Evolutionary conservation across 2,329 filamentous ascomycete species (phyloP).

Genomic region (Diaporthe sp.): DNA sequence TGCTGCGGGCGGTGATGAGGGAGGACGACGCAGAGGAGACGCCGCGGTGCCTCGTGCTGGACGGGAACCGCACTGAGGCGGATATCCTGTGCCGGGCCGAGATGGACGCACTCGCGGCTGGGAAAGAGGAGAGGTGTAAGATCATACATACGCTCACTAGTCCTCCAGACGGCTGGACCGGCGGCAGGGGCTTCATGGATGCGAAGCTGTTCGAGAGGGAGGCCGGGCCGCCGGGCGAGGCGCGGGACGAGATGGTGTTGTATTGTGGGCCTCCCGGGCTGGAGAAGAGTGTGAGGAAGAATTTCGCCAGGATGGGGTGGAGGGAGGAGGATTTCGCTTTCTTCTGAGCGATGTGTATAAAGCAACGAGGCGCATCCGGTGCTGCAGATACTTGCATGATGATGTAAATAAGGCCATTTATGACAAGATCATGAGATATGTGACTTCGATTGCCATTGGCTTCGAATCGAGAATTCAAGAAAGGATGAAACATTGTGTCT

Average conservation of each 20-base stretch:
- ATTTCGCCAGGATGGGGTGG: conserved; percentile 73
- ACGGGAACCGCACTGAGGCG: conserved; percentile 81
- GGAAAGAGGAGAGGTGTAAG: conserved; percentile 68
- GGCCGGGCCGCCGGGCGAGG: conserved; percentile 55
- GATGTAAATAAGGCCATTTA: background rate
- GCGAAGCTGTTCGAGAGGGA: conserved; percentile 72
- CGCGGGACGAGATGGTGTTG: conserved; percentile 73
- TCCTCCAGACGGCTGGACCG: conserved; percentile 74
- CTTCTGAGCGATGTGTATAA: conserved; percentile 63
- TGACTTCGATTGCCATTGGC: no score
- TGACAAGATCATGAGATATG: background rate
- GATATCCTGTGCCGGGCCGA: conserved; percentile 87
- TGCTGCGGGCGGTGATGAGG: conserved; percentile 79
- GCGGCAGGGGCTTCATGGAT: conserved; percentile 76
- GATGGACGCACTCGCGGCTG: conserved; percentile 72
- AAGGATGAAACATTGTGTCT: background rate
- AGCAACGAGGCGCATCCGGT: background rate
- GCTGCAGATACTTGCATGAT: background rate
- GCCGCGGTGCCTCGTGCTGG: conserved; percentile 76
- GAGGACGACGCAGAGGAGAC: conserved; percentile 67
- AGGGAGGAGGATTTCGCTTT: conserved; percentile 79
- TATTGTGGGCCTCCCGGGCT: conserved; percentile 82
- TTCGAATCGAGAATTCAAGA: no score
- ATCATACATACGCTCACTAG: conserved; percentile 79
- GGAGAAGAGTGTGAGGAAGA: conserved; percentile 74